phyloP scores from a whole-genome alignment of 495 filamentous ascomycete species.

The Penicillium verhagenii region DNA sequence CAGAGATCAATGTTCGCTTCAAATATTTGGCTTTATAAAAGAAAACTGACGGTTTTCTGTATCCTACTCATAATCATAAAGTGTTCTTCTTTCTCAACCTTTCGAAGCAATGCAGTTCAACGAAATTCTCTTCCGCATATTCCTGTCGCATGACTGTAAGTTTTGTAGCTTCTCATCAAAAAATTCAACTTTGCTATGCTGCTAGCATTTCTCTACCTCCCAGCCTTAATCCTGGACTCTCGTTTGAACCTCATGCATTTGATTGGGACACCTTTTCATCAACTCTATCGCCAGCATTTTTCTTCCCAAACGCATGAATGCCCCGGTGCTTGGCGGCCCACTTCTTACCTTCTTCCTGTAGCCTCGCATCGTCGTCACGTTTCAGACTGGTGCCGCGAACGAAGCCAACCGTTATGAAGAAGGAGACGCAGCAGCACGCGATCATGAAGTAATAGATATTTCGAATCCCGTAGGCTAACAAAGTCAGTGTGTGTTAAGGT shows the following conservation, averaged over 20 bases:
- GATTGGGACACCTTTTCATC: background rate
- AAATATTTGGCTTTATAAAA: background rate
- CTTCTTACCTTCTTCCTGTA: slow-evolving; percentile 6
- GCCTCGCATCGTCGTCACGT: slow-evolving; percentile 3
- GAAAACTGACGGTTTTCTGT: background rate
- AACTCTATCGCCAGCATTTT: background rate
- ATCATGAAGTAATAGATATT: slow-evolving; percentile 10
- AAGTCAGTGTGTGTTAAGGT: background rate
- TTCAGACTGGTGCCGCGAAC: slow-evolving; percentile 5
- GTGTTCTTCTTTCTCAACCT: too few species aligned
- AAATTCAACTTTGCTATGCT: too few species aligned
- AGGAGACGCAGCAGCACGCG: slow-evolving; percentile 1
- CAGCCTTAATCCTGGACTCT: background rate
- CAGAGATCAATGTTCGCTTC: background rate
- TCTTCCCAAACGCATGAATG: background rate
- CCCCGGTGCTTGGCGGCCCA: slow-evolving; percentile 5
- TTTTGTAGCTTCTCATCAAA: too few species aligned
- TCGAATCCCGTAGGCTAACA: background rate
- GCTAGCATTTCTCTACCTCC: background rate
- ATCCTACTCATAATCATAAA: too few species aligned
- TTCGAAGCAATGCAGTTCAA: too few species aligned
- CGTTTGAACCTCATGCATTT: background rate
- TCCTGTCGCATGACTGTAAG: too few species aligned
- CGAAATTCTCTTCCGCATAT: too few species aligned
- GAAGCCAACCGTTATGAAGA: background rate